These are phyloP conservation scores for Lathyrus oleraceus DNA, from an alignment of 306 rosid genomes.

Conservation along the genomic window DNA sequence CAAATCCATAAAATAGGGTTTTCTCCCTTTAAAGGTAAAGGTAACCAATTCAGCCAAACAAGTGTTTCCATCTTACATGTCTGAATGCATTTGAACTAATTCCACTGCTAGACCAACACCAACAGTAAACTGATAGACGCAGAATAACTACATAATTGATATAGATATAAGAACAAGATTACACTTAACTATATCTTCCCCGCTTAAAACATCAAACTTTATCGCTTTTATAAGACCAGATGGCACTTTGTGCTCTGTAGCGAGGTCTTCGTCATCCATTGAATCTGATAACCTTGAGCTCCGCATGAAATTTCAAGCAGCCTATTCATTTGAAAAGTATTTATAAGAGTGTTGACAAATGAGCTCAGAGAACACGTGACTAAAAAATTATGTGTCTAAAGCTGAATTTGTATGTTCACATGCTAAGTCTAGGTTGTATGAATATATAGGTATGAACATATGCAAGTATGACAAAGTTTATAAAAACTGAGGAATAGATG, in stretches of 20 bases:
- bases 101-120: not conserved
- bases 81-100: constrained; percentile 8
- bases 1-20: constrained; percentile 17
- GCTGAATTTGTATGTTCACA: constrained; percentile 20
- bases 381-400: constrained; percentile 23
- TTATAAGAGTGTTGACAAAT: constrained; percentile 29
- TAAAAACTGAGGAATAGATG: not conserved
- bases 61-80: constrained; percentile 17
- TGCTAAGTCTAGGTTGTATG: constrained; percentile 12
- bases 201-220: constrained; percentile 49
- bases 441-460: not conserved
- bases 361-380: constrained; percentile 15
- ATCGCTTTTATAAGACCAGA: constrained; percentile 46
- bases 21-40: constrained; percentile 12
- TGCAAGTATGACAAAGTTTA: not conserved
- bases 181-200: constrained; percentile 61
- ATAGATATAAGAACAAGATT: constrained; percentile 29
- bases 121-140: constrained; percentile 11
- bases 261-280: constrained; percentile 61
- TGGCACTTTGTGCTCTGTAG: constrained; percentile 44
- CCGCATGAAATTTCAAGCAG: constrained; percentile 38
- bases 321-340: constrained; percentile 43
- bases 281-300: constrained; percentile 37
- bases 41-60: constrained; percentile 28
- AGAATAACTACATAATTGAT: constrained; percentile 13